Evolutionary conservation across 352 stramenopile genomes (phyloP).

Genomic region (Globisporangium cystogenes): DNA sequence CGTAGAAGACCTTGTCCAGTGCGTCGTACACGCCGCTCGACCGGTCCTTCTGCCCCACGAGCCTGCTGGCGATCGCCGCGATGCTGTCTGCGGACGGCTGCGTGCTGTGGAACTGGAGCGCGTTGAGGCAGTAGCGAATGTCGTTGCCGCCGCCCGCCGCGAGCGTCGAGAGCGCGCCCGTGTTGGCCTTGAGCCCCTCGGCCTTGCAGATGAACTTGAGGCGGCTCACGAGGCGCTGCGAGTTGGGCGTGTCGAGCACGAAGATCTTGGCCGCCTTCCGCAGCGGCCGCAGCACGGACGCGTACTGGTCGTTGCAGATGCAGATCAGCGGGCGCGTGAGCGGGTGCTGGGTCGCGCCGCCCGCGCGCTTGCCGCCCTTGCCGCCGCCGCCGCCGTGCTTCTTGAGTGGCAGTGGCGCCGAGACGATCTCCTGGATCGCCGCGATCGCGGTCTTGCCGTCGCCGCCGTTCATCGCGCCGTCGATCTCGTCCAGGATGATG

Average conservation of each 20-base stretch:
- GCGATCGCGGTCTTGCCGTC: conserved; percentile 85
- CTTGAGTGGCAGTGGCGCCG: conserved; percentile 64
- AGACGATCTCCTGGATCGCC: conserved; percentile 91
- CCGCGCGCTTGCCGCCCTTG: conserved; percentile 21
- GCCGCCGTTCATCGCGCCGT: conserved; percentile 91
- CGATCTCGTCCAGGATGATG: conserved; percentile 98
- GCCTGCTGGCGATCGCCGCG: conserved; percentile 21
- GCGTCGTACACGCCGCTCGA: conserved; percentile 55
- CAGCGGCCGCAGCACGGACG: conserved; percentile 92
- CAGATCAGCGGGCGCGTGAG: conserved; percentile 95
- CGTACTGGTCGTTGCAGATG: conserved; percentile 99
- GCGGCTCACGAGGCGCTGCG: conserved; percentile 85
- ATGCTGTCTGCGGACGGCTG: conserved; percentile 22
- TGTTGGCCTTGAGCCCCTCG: conserved; percentile 82
- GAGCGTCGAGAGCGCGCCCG: conserved; percentile 52
- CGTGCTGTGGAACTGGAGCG: conserved; percentile 92
- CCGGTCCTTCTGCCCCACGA: conserved; percentile 60
- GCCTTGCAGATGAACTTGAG: conserved; percentile 90
- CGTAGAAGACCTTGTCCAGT: conserved; percentile 73
- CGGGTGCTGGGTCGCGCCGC: conserved; percentile 46
- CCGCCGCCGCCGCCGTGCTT: conserved; percentile 13
- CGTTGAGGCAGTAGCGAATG: conserved; percentile 95
- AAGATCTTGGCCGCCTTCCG: conserved; percentile 93
- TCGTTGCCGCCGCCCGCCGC: conserved; percentile 80
- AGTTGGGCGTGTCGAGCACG: conserved; percentile 82